These are phyloP conservation scores for Solioccasus polychromus DNA, from an alignment of 768 basidiomycete genomes.

Conservation along the genomic window DNA sequence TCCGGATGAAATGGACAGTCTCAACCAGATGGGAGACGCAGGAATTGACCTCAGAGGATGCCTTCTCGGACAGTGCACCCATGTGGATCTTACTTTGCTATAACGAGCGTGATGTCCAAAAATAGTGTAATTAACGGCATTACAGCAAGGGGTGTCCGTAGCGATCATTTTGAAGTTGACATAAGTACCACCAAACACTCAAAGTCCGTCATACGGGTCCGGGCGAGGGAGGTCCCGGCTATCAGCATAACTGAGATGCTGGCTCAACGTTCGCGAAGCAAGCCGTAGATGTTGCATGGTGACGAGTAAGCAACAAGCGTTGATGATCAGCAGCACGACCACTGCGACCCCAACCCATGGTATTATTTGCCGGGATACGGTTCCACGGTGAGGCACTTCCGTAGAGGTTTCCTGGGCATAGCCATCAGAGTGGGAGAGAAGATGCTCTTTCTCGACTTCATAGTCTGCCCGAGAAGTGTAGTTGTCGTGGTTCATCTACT, in stretches of 20 bases:
- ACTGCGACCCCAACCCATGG: constrained; percentile 17
- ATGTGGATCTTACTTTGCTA: background rate
- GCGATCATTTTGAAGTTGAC: too few relatives aligned
- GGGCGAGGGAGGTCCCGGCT: constrained; percentile 29
- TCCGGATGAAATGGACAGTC: background rate
- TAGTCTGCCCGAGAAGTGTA: constrained; percentile 12
- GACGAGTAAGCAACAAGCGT: constrained; percentile 20
- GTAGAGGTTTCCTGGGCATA: background rate
- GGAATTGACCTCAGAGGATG: background rate
- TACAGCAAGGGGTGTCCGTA: too few relatives aligned
- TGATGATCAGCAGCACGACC: constrained; percentile 22
- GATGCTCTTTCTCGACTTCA: constrained; percentile 14
- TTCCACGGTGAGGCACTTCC: constrained; percentile 2
- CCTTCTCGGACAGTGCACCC: background rate
- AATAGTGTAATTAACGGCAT: constrained; percentile 1
- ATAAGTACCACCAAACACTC: constrained; percentile 5
- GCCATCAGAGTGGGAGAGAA: constrained; percentile 10
- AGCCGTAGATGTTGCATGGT: constrained; percentile 14
- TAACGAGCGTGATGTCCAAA: background rate
- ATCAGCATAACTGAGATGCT: constrained; percentile 19
- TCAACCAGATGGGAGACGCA: constrained; percentile 1
- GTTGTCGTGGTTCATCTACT: constrained; percentile 17
- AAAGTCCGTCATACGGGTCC: constrained; percentile 31
- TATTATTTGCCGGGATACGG: too few relatives aligned
- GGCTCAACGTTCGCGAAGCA: constrained; percentile 15